Evolutionary conservation across 371 early-diverging fungal genomes (phyloP), one percentile per base, ranked within the genome.

Genomic region (Mucor racemosus): DNA sequence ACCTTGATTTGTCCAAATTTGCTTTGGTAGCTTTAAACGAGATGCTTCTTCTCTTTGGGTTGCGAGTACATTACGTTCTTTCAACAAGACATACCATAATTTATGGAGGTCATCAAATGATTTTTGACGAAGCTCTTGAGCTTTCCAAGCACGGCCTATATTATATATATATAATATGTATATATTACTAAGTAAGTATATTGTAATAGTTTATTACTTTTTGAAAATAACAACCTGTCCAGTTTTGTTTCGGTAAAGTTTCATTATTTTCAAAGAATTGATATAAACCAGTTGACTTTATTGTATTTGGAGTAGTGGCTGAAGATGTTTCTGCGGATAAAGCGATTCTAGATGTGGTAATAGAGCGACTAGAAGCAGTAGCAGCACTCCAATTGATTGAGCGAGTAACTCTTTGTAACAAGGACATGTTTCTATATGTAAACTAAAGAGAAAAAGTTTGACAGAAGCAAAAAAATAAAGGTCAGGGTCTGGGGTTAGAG

Each of bases 31-130:
- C 19, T 84, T 80, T 68, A 92, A 87, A 57, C 94, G 86, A 42
- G 80, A 81, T 13, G 93, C 91, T 81, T 97, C 97, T 65, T 88
- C 93, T 67, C 82, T 82, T 69, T 97, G 98, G 44, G 93, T 92
- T 26, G 92, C 90, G 61, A 98, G 86, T 64, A 94, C 62, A 71
- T 98, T 98, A 75, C 94, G 92, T 81, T 98, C 98, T 82, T 97
- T 97, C 62, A 96, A 83, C 75, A 97, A 87, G 38, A 97, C 89
- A 73, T 90, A 93, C 99, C 99, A 98, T 71, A 98, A 84, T 77
- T 92, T 93, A 83, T 97, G 99, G 67, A 98, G 85, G 79, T 98
- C 99, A 34, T 97, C 97, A 82, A 97, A 98, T 34, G 92, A 92
- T 84, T 98, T 98, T 61, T 82, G 76, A 33, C 98, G 88, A 62